phyloP scores from a whole-genome alignment of 208 protist genomes.

The Acanthamoeba triangularis region DNA sequence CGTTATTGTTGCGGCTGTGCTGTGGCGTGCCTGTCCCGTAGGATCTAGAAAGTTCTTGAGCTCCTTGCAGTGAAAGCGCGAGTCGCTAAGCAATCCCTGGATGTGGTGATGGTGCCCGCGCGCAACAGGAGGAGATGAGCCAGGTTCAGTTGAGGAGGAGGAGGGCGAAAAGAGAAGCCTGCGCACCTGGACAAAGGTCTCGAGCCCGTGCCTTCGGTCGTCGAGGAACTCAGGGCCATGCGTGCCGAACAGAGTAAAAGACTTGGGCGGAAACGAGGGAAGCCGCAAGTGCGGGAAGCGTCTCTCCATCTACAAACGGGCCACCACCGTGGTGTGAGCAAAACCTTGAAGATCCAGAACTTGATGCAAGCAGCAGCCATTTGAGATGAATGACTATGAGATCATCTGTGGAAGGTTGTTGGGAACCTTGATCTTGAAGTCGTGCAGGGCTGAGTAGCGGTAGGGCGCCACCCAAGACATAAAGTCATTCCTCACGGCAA shows the following conservation, averaged over 20 bases:
- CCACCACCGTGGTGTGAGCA: not conserved
- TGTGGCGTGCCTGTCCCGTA: not conserved
- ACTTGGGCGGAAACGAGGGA: constrained; percentile 44
- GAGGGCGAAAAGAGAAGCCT: not conserved
- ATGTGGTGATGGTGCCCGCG: no score
- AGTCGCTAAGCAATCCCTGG: constrained; percentile 1
- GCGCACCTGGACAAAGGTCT: constrained; percentile 6
- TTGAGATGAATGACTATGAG: no score
- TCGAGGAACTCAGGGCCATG: constrained; percentile 24
- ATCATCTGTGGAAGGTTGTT: no score
- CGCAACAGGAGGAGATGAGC: not conserved
- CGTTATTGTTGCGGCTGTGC: not conserved
- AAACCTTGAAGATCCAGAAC: no score
- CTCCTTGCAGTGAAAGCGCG: constrained; percentile 27
- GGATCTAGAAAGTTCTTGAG: not conserved
- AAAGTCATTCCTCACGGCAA: not conserved
- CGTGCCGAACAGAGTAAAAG: not conserved
- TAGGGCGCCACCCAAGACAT: constrained; percentile 18
- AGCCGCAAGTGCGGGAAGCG: not conserved
- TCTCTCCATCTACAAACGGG: not conserved
- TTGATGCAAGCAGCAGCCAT: no score
- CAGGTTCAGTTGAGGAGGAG: not conserved
- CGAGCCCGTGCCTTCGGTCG: not conserved
- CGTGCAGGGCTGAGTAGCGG: constrained; percentile 19
- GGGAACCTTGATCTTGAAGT: not conserved